Conservation (phyloP, 768 basidiomycete species). For the Pleurotus platypus region DNA sequence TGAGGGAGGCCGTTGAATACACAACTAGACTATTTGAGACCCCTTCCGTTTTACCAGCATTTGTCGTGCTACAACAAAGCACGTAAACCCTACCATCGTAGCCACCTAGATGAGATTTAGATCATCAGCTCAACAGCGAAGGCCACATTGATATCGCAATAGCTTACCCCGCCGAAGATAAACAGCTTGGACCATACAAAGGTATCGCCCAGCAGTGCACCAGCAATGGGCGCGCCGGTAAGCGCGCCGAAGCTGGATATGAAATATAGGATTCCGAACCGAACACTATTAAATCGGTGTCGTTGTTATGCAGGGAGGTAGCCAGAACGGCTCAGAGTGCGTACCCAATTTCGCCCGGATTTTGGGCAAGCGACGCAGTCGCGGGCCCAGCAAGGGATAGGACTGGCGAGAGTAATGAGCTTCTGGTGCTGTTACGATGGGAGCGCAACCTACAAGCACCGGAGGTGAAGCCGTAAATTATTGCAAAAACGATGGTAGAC, state of each 20-base stretch:
- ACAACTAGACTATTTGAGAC: too few relatives aligned
- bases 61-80: background rate
- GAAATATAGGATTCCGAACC: constrained; percentile 4
- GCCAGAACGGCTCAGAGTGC: background rate
- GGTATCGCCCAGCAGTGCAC: constrained; percentile 13
- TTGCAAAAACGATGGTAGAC: constrained; percentile 37
- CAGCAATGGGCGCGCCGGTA: constrained; percentile 16
- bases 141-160: background rate
- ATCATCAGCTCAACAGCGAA: background rate
- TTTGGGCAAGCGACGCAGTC: background rate
- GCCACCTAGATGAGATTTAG: background rate
- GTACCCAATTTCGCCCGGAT: background rate
- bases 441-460: constrained; percentile 36
- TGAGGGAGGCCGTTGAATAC: too few relatives aligned
- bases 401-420: background rate
- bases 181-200: constrained; percentile 19
- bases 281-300: background rate
- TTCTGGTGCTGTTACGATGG: background rate
- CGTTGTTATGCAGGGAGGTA: too few relatives aligned
- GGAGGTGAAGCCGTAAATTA: constrained; percentile 51
- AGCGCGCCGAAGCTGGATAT: constrained; percentile 1
- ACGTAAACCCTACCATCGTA: background rate
- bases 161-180: constrained; percentile 12
- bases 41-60: background rate
- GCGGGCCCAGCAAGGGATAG: background rate